Base-by-base conservation (phyloP, 106 monocot species). In the Apostasia shenzhenica region DNA sequence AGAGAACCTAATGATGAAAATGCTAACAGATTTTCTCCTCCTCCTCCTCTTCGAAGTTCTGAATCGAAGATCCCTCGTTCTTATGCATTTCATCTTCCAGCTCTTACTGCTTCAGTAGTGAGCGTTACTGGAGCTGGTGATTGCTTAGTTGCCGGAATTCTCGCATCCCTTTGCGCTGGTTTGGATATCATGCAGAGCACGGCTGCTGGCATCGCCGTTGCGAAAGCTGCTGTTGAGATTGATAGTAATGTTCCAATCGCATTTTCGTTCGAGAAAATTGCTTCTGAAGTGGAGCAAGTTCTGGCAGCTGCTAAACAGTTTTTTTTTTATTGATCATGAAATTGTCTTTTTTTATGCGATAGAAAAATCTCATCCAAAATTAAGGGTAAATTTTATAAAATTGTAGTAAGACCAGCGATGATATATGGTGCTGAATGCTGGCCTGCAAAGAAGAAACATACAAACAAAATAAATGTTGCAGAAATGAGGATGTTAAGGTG, bases 61-160 rank as follows among this genome's bases (percentile, higher is more conserved):
- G 69, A 13, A 60, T 5, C 37, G 50, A 38, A 41, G 8, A 55
- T 41, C 12, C 55, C n/a, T 6, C 41, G n/a, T 68, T 63, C 56
- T 62, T 83, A 66, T 74, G 79, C 65, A 49, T 81, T 85, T 45
- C 91, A 94, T 83, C 71, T 91, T 62, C 85, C 90, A 61, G 83
- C 91, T 68, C 76, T 85, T 58, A 55, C 71, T 58, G 83, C 88
- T 58, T 79, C 85, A 40, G 94, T 85, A 11, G 75, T 80, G 58
- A 91, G 79, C 68, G 63, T 94, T 14, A 78, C 79, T 46, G 87
- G 94, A 57, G 94, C 91, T 50, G 94, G 91, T 12, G 91, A 94
- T 69, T 91, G 94, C 65, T 85, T 94, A 47, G 94, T 94, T 77
- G 94, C 77, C 55, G 91, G 94, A 66, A 75, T 82, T 4, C 69